These are phyloP conservation scores for Parachlorella kessleri DNA, from an alignment of 139 green algal species.

Conservation along the genomic window DNA sequence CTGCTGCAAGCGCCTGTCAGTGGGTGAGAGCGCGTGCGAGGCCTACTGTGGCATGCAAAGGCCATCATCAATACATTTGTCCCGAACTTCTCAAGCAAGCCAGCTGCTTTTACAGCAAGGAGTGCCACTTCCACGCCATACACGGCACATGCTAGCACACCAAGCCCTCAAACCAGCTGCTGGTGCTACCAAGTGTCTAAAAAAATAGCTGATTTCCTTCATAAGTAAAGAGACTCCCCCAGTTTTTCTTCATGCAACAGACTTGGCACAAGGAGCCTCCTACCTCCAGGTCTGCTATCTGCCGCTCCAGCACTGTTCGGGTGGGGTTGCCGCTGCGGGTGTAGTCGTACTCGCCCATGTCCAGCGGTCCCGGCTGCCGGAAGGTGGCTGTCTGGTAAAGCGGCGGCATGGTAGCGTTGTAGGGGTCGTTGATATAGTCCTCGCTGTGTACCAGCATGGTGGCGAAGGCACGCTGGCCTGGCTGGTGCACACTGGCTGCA, in stretches of 20 bases:
- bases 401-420: constrained; percentile 75
- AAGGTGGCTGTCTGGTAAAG: constrained; percentile 98
- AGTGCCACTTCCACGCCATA: too few relatives aligned
- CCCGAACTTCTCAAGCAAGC: too few relatives aligned
- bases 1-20: too few relatives aligned
- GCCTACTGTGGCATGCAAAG: too few relatives aligned
- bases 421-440: constrained; percentile 71
- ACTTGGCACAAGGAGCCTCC: not conserved
- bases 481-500: not conserved
- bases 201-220: too few relatives aligned
- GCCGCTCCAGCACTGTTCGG: constrained; percentile 64
- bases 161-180: not conserved
- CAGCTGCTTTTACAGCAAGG: too few relatives aligned
- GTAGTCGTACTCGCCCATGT: constrained; percentile 95
- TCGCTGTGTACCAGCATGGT: constrained; percentile 15
- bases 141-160: too few relatives aligned
- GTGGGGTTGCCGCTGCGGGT: constrained; percentile 97
- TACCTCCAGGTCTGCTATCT: constrained; percentile 88
- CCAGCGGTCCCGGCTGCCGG: constrained; percentile 71
- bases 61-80: too few relatives aligned
- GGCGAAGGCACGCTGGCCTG: not conserved
- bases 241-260: too few relatives aligned
- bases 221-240: too few relatives aligned
- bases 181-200: too few relatives aligned
- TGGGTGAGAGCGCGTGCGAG: too few relatives aligned